Percentiles rank a stretch among this genome's conserved stretches.
Conservation (phyloP, 345 rosid species). For the Arabidopsis suecica region DNA sequence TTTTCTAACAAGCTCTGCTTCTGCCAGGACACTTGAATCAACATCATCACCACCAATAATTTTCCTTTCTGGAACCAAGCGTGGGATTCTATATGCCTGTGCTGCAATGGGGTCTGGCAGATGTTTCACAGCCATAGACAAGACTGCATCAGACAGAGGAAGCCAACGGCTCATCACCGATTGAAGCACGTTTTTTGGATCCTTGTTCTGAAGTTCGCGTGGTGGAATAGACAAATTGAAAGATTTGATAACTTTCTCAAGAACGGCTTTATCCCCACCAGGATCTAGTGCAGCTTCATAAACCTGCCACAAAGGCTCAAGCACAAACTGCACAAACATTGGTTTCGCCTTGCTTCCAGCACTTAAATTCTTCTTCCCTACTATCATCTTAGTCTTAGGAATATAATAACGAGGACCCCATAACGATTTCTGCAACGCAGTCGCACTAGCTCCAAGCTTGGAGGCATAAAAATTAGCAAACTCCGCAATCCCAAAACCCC, state of each 20-base stretch:
- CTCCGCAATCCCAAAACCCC: slow-evolving; percentile 83
- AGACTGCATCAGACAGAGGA: slow-evolving; percentile 81
- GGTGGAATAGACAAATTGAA: slow-evolving; percentile 72
- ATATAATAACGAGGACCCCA: slow-evolving; percentile 92
- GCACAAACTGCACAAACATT: slow-evolving; percentile 96
- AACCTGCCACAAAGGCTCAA: slow-evolving; percentile 93
- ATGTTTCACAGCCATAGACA: slow-evolving; percentile 88
- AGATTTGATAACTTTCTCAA: slow-evolving; percentile 71
- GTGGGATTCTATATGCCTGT: slow-evolving; percentile 67
- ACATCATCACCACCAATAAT: slow-evolving; percentile 47
- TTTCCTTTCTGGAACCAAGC: slow-evolving; percentile 80
- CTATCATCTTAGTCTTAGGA: slow-evolving; percentile 82
- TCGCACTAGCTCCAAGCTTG: slow-evolving; percentile 75
- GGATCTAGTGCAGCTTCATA: slow-evolving; percentile 78
- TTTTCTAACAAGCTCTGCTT: slow-evolving; percentile 74
- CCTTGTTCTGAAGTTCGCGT: slow-evolving; percentile 92
- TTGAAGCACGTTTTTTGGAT: slow-evolving; percentile 78
- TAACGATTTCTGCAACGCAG: slow-evolving; percentile 67
- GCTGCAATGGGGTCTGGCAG: slow-evolving; percentile 85
- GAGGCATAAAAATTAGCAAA: slow-evolving; percentile 85
- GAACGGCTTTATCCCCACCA: slow-evolving; percentile 61
- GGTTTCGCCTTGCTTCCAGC: slow-evolving; percentile 73
- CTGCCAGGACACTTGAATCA: slow-evolving; percentile 59
- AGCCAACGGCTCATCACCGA: slow-evolving; percentile 93
- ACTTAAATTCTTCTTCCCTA: slow-evolving; percentile 71